These are phyloP conservation scores for Leishmania gerbilli DNA, from an alignment of 208 protist genomes.

Conservation along the genomic window DNA sequence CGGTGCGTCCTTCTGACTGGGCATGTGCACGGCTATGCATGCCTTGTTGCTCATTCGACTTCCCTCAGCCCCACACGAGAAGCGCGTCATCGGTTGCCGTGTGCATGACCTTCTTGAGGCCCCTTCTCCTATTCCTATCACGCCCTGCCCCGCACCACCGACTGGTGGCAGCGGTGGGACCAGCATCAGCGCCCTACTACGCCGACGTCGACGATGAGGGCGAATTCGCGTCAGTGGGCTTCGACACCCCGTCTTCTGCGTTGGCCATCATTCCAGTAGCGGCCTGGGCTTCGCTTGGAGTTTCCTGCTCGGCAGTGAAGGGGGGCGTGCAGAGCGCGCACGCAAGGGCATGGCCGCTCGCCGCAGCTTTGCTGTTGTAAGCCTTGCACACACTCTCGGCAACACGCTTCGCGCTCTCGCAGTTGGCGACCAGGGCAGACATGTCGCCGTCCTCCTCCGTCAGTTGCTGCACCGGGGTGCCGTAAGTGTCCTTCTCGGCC, in stretches of 20 bases:
- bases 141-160: background rate
- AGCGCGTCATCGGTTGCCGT: conserved; percentile 16
- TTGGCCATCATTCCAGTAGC: background rate
- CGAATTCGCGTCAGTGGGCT: background rate
- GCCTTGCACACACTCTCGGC: conserved; percentile 27
- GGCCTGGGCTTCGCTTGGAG: conserved; percentile 2
- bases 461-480: conserved; percentile 29
- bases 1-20: background rate
- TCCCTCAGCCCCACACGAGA: background rate
- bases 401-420: conserved; percentile 33
- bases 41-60: conserved; percentile 3
- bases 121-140: conserved; percentile 7
- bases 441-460: conserved; percentile 40
- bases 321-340: conserved; percentile 1
- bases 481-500: conserved; percentile 44
- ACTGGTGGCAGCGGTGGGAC: background rate
- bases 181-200: background rate
- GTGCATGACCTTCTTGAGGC: conserved; percentile 14
- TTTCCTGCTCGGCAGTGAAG: conserved; percentile 19
- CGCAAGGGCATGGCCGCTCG: conserved; percentile 25
- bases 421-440: conserved; percentile 23
- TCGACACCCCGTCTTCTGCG: background rate
- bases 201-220: background rate
- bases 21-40: background rate
- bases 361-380: conserved; percentile 54